Base-by-base conservation (phyloP, 139 green algal genomes). In the Chlorella sorokiniana region DNA sequence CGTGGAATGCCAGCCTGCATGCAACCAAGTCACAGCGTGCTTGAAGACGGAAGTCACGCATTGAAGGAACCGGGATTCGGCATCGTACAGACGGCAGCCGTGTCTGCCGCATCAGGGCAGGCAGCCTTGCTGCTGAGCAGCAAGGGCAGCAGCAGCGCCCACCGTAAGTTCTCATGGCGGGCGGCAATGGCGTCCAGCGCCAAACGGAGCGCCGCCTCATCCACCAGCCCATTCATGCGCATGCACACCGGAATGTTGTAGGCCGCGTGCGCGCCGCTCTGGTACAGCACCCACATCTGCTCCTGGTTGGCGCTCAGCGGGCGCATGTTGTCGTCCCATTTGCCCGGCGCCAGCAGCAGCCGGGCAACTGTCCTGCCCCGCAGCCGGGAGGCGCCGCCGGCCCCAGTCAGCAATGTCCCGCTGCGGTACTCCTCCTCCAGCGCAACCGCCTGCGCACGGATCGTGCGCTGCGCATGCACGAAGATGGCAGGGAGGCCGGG, bases 231-330 rank as follows among this genome's bases (percentile, higher is more conserved):
- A 10, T 31, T 7, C 59, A 65, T 10, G 11, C 59, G 59, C 59
- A 65, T 10, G 64, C 22, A 25, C 33, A 44, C 64, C 6, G 31
- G 64, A 7, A 71, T 71, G 64, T 71, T 71, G 64, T 71, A 71
- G 8, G 64, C 64, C 6, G n/a, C 31, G 10, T 48, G 31, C 18
- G 48, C 48, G 48, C 64, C 64, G 33, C 10, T 71, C 10, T 44
- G 22, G 64, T 48, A n/a, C 33, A 71, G 64, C 64, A 71, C 33
- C 64, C 64, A 71, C 64, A 71, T 71, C 64, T 71, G 64, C 64
- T 71, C 10, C 64, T 71, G 64, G 64, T 71, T 42, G 33, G n/a
- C 31, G 10, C 22, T 44, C 33, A 71, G 64, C 10, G 64, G n/a
- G 10, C 64, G 64, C 33, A 44, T 7, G 33, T 71, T 20, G 64